Percentiles rank a stretch among this genome's conserved stretches.
These are phyloP conservation scores for Solanum etuberosum DNA, from an alignment of 257 asterid genomes.

Conservation along the genomic window DNA sequence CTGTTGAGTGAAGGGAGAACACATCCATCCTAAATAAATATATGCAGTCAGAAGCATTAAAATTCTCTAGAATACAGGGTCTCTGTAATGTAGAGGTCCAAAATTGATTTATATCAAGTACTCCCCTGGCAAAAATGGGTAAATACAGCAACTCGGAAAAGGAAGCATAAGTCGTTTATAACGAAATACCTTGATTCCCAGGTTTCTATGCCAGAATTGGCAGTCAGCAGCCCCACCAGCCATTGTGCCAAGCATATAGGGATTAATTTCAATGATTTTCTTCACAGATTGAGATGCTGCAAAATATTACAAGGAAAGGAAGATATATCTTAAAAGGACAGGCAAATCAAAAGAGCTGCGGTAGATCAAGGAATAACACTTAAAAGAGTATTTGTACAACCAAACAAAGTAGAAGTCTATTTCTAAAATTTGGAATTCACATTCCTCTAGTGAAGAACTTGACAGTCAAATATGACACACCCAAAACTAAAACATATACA, in stretches of 20 bases:
- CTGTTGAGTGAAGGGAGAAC: not conserved
- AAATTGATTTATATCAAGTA: not conserved
- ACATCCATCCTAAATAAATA: not conserved
- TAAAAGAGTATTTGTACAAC: not conserved
- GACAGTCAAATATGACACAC: not conserved
- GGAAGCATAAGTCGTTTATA: not conserved
- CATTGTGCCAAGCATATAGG: constrained; percentile 94
- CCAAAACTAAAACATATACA: not conserved
- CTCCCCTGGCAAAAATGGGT: not conserved
- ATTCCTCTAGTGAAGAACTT: not conserved
- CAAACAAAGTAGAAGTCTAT: not conserved
- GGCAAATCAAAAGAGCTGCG: not conserved
- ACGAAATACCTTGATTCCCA: constrained; percentile 58
- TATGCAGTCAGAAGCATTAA: not conserved
- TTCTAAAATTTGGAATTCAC: not conserved
- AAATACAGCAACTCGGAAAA: not conserved
- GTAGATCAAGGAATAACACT: not conserved
- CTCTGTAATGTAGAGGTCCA: not conserved
- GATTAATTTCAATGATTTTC: constrained; percentile 84
- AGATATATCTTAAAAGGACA: not conserved
- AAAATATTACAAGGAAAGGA: not conserved
- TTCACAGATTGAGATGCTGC: constrained; percentile 87
- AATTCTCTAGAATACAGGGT: not conserved
- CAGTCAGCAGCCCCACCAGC: constrained; percentile 98
- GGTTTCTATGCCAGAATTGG: constrained; percentile 88